Percentiles rank a stretch among this genome's conserved stretches.
Conservation (phyloP, 257 asterid species). For the Lithospermum erythrorhizon region DNA sequence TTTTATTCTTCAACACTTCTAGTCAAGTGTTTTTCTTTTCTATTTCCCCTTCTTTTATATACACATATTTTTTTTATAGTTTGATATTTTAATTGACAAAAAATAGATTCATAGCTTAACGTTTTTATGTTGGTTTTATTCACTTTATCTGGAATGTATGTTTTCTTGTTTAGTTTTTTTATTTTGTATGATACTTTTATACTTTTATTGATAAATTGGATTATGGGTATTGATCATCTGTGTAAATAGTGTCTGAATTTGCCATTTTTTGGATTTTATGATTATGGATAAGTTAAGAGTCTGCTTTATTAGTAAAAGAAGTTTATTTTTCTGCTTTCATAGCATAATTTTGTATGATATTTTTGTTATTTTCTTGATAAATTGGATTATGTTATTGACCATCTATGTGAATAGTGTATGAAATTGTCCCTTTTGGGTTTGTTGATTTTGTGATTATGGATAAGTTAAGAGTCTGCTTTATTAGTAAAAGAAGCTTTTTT, state of each 20-base stretch:
- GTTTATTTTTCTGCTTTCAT: neutral
- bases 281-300: neutral
- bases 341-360: neutral
- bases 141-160: too few species aligned
- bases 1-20: neutral
- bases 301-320: neutral
- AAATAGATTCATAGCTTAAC: neutral
- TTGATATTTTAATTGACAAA: too few species aligned
- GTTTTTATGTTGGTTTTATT: too few species aligned
- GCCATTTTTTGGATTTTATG: neutral
- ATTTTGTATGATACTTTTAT: neutral
- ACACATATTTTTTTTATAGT: too few species aligned
- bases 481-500: neutral
- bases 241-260: too few species aligned
- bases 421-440: too few species aligned
- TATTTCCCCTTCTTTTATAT: neutral
- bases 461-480: neutral
- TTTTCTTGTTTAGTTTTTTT: too few species aligned
- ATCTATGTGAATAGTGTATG: too few species aligned
- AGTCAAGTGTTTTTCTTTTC: neutral
- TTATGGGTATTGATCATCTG: too few species aligned
- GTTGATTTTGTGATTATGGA: neutral
- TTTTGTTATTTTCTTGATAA: neutral
- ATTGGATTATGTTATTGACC: too few species aligned
- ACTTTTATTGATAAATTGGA: neutral